Evolutionary conservation across 1,139 yeast species (phyloP).

Genomic region (Yamadazyma taylorii): DNA sequence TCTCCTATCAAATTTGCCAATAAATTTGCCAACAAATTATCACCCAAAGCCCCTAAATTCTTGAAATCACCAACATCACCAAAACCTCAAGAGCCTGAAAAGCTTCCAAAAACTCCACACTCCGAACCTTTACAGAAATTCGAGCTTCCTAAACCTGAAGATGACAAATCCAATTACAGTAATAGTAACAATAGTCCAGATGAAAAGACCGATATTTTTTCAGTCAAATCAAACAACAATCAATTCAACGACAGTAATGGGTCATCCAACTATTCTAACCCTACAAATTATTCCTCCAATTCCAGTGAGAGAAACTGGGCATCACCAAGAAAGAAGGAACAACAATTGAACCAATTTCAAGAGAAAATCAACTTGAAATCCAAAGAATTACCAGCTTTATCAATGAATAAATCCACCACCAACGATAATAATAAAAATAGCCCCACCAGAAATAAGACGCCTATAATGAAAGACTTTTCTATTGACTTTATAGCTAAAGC

Average conservation of each 20-base stretch:
- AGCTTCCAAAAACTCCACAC: neutral
- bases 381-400: conserved; percentile 30
- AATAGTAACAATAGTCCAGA: conserved; percentile 24
- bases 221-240: conserved; percentile 16
- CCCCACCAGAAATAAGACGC: conserved; percentile 22
- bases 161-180: conserved; percentile 21
- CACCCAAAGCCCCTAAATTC: neutral
- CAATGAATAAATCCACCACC: conserved; percentile 6
- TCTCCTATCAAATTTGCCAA: conserved; percentile 1
- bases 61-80: neutral
- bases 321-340: conserved; percentile 47
- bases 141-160: conserved; percentile 5
- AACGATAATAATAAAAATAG: conserved; percentile 1
- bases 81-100: neutral
- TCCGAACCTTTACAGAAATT: neutral
- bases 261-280: conserved; percentile 48
- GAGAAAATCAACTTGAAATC: conserved; percentile 41
- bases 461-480: conserved; percentile 46
- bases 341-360: conserved; percentile 37
- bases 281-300: conserved; percentile 41
- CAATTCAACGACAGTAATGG: conserved; percentile 28
- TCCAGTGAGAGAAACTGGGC: conserved; percentile 50
- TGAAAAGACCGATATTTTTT: conserved; percentile 38
- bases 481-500: conserved; percentile 56
- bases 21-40: neutral